Base-by-base conservation (phyloP, 768 basidiomycete genomes). In the Termitomyces sp. region DNA sequence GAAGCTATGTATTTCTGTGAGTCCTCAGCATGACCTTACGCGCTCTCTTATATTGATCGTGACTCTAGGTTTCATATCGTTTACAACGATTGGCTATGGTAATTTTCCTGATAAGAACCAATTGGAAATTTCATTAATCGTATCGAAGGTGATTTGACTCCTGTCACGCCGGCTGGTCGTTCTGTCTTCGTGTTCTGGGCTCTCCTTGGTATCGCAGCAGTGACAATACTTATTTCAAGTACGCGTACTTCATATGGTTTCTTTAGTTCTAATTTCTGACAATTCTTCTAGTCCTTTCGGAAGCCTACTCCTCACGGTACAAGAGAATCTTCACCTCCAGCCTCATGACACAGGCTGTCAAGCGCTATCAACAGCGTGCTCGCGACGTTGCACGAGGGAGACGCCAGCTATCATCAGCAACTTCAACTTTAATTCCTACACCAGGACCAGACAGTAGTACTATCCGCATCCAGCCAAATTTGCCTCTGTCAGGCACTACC, bases 161-260 rank as follows among this genome's bases (percentile, higher is more conserved):
- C 88, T 0, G 64, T 66, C 48, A 83, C 86, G 0, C 80, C 85
- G 11, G 81, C 85, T 3, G 90, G 90, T 11, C 81, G 88, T 22
- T 81, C 86, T 14, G 76, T 92, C 34, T 92, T 92, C 65, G 77
- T 90, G 40, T 80, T 82, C 2, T 91, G 90, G 90, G 86, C 89
- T 0, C 67, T 92, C 35, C 68, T 90, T 7, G 90, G 88, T 15
- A 84, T 90, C 14, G 87, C 77, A 1, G 82, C 87, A 1, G 81
- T 91, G 82, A 88, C 90, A 0, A 81, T 88, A 26, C 72, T 90
- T 14, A 76, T 90, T 56, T 85, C 88, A 7, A 79, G 88, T 87
- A 42, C 8, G 79, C 68, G 21, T 9, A 7, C 26, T 35, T 45
- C 38, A 21, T 34, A 32, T n/a, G n/a, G 2, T 50, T 21, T 24